A percentile compares a stretch with the other conserved stretches of the same genome.
These are phyloP conservation scores for Aciculoconidium aculeatum DNA, from an alignment of 805 yeast genomes.

Conservation along the genomic window DNA sequence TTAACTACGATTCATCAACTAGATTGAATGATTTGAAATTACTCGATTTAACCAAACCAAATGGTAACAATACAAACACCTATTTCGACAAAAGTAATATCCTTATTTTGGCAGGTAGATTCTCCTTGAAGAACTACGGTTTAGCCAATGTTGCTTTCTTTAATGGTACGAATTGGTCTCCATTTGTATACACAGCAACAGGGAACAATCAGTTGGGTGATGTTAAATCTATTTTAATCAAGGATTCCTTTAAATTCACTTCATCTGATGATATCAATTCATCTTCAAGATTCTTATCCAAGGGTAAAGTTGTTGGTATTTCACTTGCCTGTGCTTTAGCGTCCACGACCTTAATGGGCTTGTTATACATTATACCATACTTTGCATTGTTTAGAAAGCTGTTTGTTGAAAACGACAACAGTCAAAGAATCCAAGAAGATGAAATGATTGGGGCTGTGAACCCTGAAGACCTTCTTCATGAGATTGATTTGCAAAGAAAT, in stretches of 20 bases:
- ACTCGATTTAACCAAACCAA: conserved; percentile 27
- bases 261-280: conserved; percentile 29
- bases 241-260: conserved; percentile 29
- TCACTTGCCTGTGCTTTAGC: conserved; percentile 43
- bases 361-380: conserved; percentile 36
- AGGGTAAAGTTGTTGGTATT: conserved; percentile 40
- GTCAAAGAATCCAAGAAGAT: conserved; percentile 35
- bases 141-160: conserved; percentile 54
- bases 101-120: conserved; percentile 53
- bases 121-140: conserved; percentile 48
- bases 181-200: conserved; percentile 44
- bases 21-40: conserved; percentile 41
- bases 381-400: conserved; percentile 28
- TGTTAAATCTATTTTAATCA: conserved; percentile 25
- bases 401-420: conserved; percentile 11
- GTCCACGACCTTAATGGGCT: conserved; percentile 34
- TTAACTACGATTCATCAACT: conserved; percentile 23
- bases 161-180: conserved; percentile 65
- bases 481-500: conserved; percentile 38
- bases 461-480: conserved; percentile 39
- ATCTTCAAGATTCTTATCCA: conserved; percentile 18
- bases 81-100: conserved; percentile 41
- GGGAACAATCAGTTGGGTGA: conserved; percentile 18
- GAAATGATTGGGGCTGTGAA: conserved; percentile 41
- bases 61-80: conserved; percentile 24